These are phyloP conservation scores for Colletotrichum sublineola DNA, from an alignment of 2,329 filamentous ascomycete genomes.

Conservation along the genomic window DNA sequence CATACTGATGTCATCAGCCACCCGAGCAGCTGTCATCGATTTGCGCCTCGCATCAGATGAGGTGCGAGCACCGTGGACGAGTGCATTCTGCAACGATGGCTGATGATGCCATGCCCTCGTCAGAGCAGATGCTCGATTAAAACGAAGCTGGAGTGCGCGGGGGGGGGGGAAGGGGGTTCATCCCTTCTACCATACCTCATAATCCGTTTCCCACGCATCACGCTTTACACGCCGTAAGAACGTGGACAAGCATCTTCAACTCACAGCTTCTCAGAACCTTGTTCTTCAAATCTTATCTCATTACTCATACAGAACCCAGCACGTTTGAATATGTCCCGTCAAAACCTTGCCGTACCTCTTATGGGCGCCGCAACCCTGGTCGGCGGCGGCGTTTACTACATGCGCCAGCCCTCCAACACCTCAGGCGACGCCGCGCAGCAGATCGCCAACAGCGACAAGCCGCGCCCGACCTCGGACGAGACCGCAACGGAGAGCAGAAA, in stretches of 20 bases:
- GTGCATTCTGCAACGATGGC: neutral
- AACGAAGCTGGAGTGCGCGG: slow-evolving; percentile 9
- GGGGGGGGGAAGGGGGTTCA: neutral
- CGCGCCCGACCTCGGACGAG: slow-evolving; percentile 35
- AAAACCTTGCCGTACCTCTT: slow-evolving; percentile 21
- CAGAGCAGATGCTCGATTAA: slow-evolving; percentile 12
- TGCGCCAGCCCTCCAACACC: slow-evolving; percentile 14
- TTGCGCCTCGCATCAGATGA: slow-evolving; percentile 19
- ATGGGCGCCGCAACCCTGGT: slow-evolving; percentile 34
- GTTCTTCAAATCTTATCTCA: neutral
- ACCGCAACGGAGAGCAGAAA: slow-evolving; percentile 17
- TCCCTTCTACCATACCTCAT: neutral
- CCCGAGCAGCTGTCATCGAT: slow-evolving; percentile 42
- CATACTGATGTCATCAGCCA: slow-evolving; percentile 42
- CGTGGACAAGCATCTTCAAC: neutral
- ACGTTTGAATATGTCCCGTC: slow-evolving; percentile 22
- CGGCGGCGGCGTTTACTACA: slow-evolving; percentile 39
- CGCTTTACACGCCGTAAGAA: no score
- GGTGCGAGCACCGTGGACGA: neutral
- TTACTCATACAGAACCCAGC: neutral
- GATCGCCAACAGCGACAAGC: slow-evolving; percentile 3
- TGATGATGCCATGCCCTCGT: slow-evolving; percentile 41
- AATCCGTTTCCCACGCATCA: neutral
- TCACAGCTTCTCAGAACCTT: neutral
- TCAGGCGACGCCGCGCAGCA: slow-evolving; percentile 35